phyloP scores from a whole-genome alignment of 768 basidiomycete species.

The Lactarius psammicola region DNA sequence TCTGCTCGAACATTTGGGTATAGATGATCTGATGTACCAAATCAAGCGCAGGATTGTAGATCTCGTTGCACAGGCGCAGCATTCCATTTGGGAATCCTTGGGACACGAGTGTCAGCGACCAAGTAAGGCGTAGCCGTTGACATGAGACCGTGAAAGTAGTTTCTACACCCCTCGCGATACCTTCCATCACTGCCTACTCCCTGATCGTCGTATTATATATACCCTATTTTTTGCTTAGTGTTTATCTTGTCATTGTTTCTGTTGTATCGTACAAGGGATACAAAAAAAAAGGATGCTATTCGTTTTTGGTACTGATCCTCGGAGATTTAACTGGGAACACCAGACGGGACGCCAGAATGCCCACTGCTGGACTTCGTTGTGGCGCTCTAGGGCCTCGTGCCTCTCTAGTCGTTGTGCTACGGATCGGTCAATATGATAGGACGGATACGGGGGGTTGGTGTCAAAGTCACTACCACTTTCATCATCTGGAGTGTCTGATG shows the following conservation, averaged over 20 bases:
- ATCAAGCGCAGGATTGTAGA: constrained; percentile 10
- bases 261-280: too few relatives aligned
- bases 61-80: constrained; percentile 19
- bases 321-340: too few relatives aligned
- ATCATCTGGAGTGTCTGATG: too few relatives aligned
- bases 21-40: constrained; percentile 12
- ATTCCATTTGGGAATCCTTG: constrained; percentile 26
- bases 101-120: constrained; percentile 14
- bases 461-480: too few relatives aligned
- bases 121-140: constrained; percentile 25
- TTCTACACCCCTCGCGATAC: constrained; percentile 10
- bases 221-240: constrained; percentile 13
- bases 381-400: too few relatives aligned
- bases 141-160: constrained; percentile 2
- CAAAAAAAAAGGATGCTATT: too few relatives aligned
- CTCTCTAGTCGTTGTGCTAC: too few relatives aligned
- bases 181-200: background rate
- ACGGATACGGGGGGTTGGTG: too few relatives aligned
- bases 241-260: constrained; percentile 2
- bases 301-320: too few relatives aligned
- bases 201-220: constrained; percentile 7
- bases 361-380: too few relatives aligned
- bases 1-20: constrained; percentile 17
- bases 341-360: too few relatives aligned
- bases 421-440: too few relatives aligned